A percentile compares a stretch with the other conserved stretches of the same genome.
Evolutionary conservation across 2,329 filamentous ascomycete species (phyloP).

Genomic region (Annulohypoxylon truncatum): DNA sequence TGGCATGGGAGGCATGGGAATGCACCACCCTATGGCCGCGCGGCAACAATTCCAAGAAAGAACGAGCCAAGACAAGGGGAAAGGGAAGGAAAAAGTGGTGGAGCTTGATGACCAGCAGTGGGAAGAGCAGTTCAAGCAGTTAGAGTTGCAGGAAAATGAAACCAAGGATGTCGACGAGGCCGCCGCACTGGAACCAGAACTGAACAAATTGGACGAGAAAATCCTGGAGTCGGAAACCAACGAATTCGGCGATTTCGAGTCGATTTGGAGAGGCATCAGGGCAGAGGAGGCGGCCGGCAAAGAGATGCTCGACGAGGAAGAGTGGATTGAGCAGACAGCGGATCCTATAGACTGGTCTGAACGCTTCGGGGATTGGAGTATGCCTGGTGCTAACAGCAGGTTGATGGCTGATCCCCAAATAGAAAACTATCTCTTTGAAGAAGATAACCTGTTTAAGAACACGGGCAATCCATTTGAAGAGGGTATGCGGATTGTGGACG

Average conservation of each 20-base stretch:
- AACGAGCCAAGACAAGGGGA: slow-evolving; percentile 73
- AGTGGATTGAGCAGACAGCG: slow-evolving; percentile 75
- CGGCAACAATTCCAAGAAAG: slow-evolving; percentile 56
- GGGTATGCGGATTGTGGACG: slow-evolving; percentile 90
- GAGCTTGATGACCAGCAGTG: slow-evolving; percentile 94
- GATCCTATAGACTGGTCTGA: slow-evolving; percentile 82
- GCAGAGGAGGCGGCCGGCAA: slow-evolving; percentile 78
- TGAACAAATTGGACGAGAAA: slow-evolving; percentile 83
- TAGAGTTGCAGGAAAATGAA: slow-evolving; percentile 61
- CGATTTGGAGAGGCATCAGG: slow-evolving; percentile 85
- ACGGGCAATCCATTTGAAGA: slow-evolving; percentile 90
- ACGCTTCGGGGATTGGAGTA: slow-evolving; percentile 70
- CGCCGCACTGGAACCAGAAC: slow-evolving; percentile 82
- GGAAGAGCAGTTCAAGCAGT: slow-evolving; percentile 95
- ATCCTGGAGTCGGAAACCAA: slow-evolving; percentile 75
- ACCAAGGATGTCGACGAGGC: slow-evolving; percentile 69
- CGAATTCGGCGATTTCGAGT: slow-evolving; percentile 89
- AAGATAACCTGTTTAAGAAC: slow-evolving; percentile 89
- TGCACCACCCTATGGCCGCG: slow-evolving; percentile 59
- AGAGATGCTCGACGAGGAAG: slow-evolving; percentile 71
- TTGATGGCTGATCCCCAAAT: slow-evolving; percentile 76
- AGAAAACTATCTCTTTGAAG: slow-evolving; percentile 93
- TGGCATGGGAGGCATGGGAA: slow-evolving; percentile 68
- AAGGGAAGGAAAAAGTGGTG: slow-evolving; percentile 93
- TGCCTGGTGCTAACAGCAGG: slow-evolving; percentile 58